Conservation (phyloP, 805 yeast genomes). For the Candida coquimbonensis region DNA sequence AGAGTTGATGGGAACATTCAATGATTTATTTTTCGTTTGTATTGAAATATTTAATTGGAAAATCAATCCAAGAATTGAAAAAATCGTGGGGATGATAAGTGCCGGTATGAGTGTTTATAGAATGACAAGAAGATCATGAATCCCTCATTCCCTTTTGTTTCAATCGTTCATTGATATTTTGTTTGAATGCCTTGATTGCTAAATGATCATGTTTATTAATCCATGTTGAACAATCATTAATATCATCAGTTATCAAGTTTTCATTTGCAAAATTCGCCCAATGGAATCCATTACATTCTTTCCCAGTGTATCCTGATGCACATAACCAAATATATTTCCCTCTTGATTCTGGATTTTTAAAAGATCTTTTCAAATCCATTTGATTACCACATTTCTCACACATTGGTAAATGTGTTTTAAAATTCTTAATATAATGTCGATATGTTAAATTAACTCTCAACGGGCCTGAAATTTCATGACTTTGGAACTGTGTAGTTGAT, state of each 20-base stretch:
- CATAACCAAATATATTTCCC: slow-evolving; percentile 69
- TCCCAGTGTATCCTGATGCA: slow-evolving; percentile 35
- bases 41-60: slow-evolving; percentile 12
- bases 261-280: slow-evolving; percentile 41
- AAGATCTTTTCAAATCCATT: slow-evolving; percentile 51
- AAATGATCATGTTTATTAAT: slow-evolving; percentile 34
- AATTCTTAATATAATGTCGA: slow-evolving; percentile 42
- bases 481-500: slow-evolving; percentile 33
- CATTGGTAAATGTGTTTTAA: slow-evolving; percentile 30
- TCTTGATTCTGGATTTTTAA: slow-evolving; percentile 35
- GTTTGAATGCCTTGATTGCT: slow-evolving; percentile 16
- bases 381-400: slow-evolving; percentile 36
- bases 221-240: slow-evolving; percentile 37
- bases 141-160: not conserved
- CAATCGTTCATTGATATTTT: slow-evolving; percentile 6
- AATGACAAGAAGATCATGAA: slow-evolving; percentile 7
- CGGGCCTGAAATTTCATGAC: slow-evolving; percentile 43
- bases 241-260: slow-evolving; percentile 27
- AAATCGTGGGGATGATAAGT: slow-evolving; percentile 10
- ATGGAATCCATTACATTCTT: slow-evolving; percentile 41
- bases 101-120: slow-evolving; percentile 16
- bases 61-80: slow-evolving; percentile 9
- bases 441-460: slow-evolving; percentile 60
- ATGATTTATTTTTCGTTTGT: slow-evolving; percentile 14
- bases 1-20: slow-evolving; percentile 11